Conservation (phyloP, 192 early-diverging fungal genomes). For the Geranomyces variabilis region DNA sequence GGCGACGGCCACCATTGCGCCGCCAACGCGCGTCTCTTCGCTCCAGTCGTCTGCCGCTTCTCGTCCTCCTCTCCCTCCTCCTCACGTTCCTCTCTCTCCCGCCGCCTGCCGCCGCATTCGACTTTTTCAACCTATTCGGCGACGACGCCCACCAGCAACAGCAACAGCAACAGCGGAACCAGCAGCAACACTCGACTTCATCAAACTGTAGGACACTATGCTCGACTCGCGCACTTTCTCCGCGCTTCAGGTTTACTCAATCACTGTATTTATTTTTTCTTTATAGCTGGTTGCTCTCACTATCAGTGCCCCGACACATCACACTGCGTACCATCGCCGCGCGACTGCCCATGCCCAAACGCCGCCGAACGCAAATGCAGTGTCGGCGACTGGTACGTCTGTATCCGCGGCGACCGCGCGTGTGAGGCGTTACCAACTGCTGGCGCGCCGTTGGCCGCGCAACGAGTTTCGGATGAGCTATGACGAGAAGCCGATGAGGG, state of each 20-base stretch:
- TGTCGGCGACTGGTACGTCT: constrained; percentile 4
- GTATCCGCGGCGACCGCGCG: neutral
- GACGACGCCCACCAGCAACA: neutral
- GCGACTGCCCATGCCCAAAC: constrained; percentile 1
- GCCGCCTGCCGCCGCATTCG: neutral
- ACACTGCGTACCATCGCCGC: constrained; percentile 1
- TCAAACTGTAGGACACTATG: neutral
- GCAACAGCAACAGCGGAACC: neutral
- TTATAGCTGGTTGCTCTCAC: neutral
- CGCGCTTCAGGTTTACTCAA: neutral
- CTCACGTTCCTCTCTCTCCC: neutral
- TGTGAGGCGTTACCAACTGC: neutral
- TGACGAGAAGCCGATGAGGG: neutral
- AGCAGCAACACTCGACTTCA: neutral
- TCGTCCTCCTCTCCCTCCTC: neutral
- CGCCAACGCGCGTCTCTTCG: too few relatives aligned
- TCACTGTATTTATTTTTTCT: neutral
- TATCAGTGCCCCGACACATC: neutral
- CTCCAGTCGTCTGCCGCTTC: too few relatives aligned
- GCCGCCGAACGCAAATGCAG: neutral
- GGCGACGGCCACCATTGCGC: too few relatives aligned
- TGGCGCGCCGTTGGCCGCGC: neutral
- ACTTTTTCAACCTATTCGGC: neutral
- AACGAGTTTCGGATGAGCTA: constrained; percentile 1
- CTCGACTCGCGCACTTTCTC: neutral